Evolutionary conservation across 805 yeast genomes (phyloP).

Genomic region (Clavispora vitiphila): DNA sequence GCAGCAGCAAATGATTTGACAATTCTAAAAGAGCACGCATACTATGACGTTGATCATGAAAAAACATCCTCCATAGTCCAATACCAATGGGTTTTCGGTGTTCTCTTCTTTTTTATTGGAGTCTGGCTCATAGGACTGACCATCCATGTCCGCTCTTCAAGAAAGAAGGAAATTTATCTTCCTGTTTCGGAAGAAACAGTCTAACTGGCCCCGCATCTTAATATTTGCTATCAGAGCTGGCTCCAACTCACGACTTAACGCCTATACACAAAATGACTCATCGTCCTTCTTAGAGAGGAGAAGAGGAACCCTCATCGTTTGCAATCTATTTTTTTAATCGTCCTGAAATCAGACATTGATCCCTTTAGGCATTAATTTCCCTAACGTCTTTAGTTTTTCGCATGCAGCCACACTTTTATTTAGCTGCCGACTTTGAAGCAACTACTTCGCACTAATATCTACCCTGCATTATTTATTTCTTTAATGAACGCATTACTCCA

Average conservation of each 20-base stretch:
- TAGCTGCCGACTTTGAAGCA: neutral
- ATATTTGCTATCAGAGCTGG: neutral
- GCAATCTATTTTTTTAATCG: neutral
- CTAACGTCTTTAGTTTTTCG: neutral
- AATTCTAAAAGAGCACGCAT: constrained; percentile 13
- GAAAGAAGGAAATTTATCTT: neutral
- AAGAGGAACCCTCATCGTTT: neutral
- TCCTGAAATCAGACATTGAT: no score
- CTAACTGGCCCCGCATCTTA: neutral
- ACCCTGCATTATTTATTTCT: neutral
- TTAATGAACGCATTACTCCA: neutral
- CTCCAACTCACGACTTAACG: neutral
- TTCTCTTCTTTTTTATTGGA: neutral
- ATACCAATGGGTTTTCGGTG: neutral
- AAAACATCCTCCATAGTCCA: neutral
- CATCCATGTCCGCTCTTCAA: neutral
- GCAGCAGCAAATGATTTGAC: neutral
- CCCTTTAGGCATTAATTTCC: neutral
- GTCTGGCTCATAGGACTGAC: neutral
- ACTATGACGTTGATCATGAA: constrained; percentile 3
- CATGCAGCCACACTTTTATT: no score
- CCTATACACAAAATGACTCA: neutral
- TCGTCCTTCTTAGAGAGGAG: neutral
- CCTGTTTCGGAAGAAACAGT: neutral
- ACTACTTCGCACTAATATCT: neutral